A percentile compares a stretch with the other conserved stretches of the same genome.
Evolutionary conservation across 176 grass and related monocot species (phyloP).

Genomic region (Musa beccarii): DNA sequence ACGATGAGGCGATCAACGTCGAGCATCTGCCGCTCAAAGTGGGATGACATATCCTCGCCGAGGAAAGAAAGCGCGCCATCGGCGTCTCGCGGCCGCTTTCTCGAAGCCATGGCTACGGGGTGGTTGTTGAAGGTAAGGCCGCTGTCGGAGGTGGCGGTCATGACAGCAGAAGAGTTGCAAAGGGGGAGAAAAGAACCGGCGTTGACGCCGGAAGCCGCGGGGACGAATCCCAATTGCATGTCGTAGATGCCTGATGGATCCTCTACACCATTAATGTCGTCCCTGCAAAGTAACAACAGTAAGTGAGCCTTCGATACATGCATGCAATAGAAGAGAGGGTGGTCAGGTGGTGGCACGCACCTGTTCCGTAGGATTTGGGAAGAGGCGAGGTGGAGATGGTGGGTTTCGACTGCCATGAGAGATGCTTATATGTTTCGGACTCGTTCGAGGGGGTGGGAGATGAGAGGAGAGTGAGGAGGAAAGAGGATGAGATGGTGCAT

Average conservation of each 20-base stretch:
- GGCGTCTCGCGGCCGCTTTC: constrained; percentile 17
- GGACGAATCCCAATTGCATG: neutral
- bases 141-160: constrained; percentile 29
- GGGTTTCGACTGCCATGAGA: constrained; percentile 49
- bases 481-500: constrained; percentile 2
- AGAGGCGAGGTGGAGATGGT: constrained; percentile 24
- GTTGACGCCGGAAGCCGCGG: neutral
- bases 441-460: too few relatives aligned
- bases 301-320: too few relatives aligned
- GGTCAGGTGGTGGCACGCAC: neutral
- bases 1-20: constrained; percentile 51
- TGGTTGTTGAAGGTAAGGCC: constrained; percentile 36
- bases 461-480: too few relatives aligned
- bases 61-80: constrained; percentile 6
- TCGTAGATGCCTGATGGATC: constrained; percentile 1
- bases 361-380: constrained; percentile 14
- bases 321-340: too few relatives aligned
- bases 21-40: constrained; percentile 42
- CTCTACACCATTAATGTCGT: neutral
- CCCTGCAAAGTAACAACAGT: neutral
- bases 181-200: neutral
- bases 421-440: too few relatives aligned
- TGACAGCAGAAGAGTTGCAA: neutral
- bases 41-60: constrained; percentile 20
- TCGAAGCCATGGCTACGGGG: neutral